These are phyloP conservation scores for Skeletonema tropicum DNA, from an alignment of 108 stramenopile genomes.

Conservation along the genomic window DNA sequence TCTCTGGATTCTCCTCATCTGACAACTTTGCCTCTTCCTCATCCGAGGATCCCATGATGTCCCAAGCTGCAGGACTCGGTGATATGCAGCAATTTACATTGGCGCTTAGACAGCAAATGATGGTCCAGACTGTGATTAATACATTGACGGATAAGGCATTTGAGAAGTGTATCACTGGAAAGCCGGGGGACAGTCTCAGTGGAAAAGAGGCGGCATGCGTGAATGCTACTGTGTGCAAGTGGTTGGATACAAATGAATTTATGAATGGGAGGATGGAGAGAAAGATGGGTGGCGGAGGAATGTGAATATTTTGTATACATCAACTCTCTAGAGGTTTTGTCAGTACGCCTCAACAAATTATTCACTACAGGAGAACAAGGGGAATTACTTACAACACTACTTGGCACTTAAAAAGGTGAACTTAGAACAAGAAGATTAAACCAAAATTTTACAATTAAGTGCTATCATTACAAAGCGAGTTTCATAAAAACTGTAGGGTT, in stretches of 20 bases:
- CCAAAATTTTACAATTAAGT: slow-evolving; percentile 5
- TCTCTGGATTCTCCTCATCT: slow-evolving; percentile 24
- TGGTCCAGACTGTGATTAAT: slow-evolving; percentile 78
- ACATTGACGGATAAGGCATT: slow-evolving; percentile 71
- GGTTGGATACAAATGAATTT: slow-evolving; percentile 89
- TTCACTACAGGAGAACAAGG: not conserved
- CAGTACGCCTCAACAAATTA: not conserved
- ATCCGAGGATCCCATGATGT: slow-evolving; percentile 28
- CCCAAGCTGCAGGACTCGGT: slow-evolving; percentile 38
- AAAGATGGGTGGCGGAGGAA: slow-evolving; percentile 54
- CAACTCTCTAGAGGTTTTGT: not conserved
- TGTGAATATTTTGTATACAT: not conserved
- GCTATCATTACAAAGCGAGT: not conserved
- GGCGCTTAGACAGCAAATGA: slow-evolving; percentile 72
- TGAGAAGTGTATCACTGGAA: slow-evolving; percentile 77
- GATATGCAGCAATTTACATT: slow-evolving; percentile 75
- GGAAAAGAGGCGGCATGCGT: slow-evolving; percentile 79
- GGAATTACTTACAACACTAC: not conserved
- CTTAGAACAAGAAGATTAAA: not conserved
- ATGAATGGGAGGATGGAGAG: slow-evolving; percentile 77
- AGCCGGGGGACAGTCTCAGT: slow-evolving; percentile 53
- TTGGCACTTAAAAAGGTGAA: too few species aligned
- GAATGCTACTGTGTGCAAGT: slow-evolving; percentile 74
- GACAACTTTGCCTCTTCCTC: slow-evolving; percentile 17
- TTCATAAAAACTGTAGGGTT: too few species aligned